A percentile compares a stretch with the other conserved stretches of the same genome.
Evolutionary conservation across 164 flowering plant genomes (phyloP).

Genomic region (Tetracentron sinense): DNA sequence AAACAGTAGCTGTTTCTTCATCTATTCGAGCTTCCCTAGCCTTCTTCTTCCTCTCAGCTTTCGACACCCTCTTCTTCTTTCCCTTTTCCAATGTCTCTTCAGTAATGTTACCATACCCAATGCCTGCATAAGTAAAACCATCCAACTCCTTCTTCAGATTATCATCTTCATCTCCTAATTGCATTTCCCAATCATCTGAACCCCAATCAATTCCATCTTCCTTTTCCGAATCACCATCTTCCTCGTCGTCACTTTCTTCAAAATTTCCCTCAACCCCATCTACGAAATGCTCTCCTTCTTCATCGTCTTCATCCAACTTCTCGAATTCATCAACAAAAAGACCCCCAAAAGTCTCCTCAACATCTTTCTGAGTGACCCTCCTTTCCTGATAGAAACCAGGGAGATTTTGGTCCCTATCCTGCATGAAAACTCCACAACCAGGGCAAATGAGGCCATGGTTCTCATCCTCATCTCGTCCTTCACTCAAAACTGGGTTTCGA

Average conservation of each 20-base stretch:
- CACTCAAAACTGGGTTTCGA: conserved; percentile 50
- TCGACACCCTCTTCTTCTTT: conserved; percentile 50
- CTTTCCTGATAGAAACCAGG: conserved; percentile 78
- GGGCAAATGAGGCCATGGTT: conserved; percentile 67
- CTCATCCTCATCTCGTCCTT: conserved; percentile 87
- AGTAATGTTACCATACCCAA: conserved; percentile 84
- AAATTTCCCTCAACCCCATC: conserved; percentile 31
- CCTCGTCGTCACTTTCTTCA: conserved; percentile 37
- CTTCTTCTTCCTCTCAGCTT: conserved; percentile 66
- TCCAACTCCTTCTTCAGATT: conserved; percentile 48
- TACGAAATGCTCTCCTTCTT: conserved; percentile 21
- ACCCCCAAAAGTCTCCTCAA: conserved; percentile 13
- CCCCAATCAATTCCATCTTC: conserved; percentile 60
- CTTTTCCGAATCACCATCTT: conserved; percentile 9
- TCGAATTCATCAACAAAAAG: conserved; percentile 19
- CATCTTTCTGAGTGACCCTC: conserved; percentile 17
- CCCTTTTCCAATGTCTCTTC: conserved; percentile 51
- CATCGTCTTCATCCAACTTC: conserved; percentile 16
- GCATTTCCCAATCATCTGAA: conserved; percentile 57
- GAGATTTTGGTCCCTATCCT: conserved; percentile 67
- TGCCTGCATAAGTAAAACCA: conserved; percentile 67
- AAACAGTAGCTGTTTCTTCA: conserved; percentile 63
- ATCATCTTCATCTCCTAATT: conserved; percentile 43
- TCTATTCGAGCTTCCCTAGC: conserved; percentile 52
- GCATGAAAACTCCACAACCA: conserved; percentile 97